These are phyloP conservation scores for Bassia scoparia DNA, from an alignment of 148 eudicot genomes.

Conservation along the genomic window DNA sequence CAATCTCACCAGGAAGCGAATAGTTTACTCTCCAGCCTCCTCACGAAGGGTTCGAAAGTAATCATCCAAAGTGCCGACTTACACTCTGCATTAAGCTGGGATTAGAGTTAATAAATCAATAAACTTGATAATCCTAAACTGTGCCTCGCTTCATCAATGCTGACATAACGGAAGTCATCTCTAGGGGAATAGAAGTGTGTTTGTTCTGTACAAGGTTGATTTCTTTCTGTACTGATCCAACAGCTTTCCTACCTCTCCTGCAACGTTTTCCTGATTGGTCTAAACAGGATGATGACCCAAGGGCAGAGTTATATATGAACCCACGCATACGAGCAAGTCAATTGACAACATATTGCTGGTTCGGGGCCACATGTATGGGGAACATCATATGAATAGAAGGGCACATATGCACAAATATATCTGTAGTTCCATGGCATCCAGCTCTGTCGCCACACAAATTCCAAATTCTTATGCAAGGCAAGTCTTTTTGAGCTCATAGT, in stretches of 20 bases:
- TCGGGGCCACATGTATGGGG: slow-evolving; percentile 99
- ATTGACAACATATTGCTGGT: slow-evolving; percentile 96
- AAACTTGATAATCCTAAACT: slow-evolving; percentile 84
- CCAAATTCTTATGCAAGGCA: slow-evolving; percentile 73
- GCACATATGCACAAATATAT: slow-evolving; percentile 99
- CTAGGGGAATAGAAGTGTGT: slow-evolving; percentile 93
- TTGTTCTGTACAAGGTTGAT: slow-evolving; percentile 88
- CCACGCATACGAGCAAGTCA: slow-evolving; percentile 91
- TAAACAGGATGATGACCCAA: slow-evolving; percentile 83
- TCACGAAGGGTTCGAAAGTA: slow-evolving; percentile 83
- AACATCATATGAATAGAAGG: slow-evolving; percentile 96
- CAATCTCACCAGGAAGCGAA: slow-evolving; percentile 72
- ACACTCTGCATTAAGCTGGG: slow-evolving; percentile 90
- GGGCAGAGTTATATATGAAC: slow-evolving; percentile 84
- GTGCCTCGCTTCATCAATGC: slow-evolving; percentile 98
- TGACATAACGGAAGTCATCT: slow-evolving; percentile 94
- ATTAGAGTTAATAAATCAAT: slow-evolving; percentile 85
- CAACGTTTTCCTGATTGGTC: slow-evolving; percentile 80
- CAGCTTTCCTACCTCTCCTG: slow-evolving; percentile 67
- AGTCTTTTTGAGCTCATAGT: slow-evolving; percentile 92
- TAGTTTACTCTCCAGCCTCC: slow-evolving; percentile 87
- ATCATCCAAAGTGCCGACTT: slow-evolving; percentile 91
- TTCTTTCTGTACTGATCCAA: slow-evolving; percentile 95
- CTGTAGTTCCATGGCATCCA: slow-evolving; percentile 92
- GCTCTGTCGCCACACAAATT: slow-evolving; percentile 90